A percentile compares a stretch with the other conserved stretches of the same genome.
phyloP scores from a whole-genome alignment of 345 rosid species.

The Physaria fendleri region DNA sequence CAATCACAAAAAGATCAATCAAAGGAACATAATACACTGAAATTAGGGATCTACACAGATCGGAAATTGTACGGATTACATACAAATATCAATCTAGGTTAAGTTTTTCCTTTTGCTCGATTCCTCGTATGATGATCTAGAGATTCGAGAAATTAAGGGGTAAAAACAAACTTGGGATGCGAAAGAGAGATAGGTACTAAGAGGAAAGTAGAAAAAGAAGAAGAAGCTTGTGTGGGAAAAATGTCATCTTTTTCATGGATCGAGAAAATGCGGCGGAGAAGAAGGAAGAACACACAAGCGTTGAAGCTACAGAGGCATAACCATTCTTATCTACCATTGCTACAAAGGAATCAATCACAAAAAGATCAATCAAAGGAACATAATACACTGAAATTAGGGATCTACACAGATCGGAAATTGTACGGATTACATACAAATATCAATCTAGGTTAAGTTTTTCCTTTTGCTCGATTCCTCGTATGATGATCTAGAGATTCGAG shows the following conservation, averaged over 20 bases:
- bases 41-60: neutral
- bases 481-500: too few species aligned
- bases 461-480: constrained; percentile 2
- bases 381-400: neutral
- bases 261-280: constrained; percentile 22
- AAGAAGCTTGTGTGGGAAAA: neutral
- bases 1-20: constrained; percentile 1
- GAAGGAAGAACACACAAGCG: constrained; percentile 23
- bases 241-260: constrained; percentile 3
- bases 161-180: too few species aligned
- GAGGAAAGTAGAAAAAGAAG: neutral
- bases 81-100: neutral
- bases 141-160: too few species aligned
- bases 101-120: neutral
- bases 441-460: neutral
- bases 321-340: constrained; percentile 60
- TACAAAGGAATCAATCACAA: neutral
- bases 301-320: constrained; percentile 8
- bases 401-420: neutral
- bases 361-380: neutral
- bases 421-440: neutral
- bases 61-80: neutral
- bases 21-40: neutral
- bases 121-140: too few species aligned
- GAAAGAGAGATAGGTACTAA: neutral